Evolutionary conservation across 192 early-diverging fungal species (phyloP), one percentile per base, ranked within the genome.

Genomic region (Glomus cerebriforme): DNA sequence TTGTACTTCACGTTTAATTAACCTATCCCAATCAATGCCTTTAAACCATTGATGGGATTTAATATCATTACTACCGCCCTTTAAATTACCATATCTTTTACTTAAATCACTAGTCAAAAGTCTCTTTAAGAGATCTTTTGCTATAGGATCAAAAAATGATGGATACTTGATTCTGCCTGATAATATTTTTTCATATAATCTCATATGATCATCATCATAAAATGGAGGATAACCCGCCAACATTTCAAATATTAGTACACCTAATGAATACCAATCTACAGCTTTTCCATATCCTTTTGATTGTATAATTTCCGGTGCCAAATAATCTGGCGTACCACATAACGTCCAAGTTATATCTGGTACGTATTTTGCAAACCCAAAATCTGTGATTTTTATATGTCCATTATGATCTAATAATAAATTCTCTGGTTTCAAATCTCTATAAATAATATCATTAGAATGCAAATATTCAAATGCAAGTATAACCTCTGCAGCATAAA

Each of bases 191-290:
- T 96, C 96, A 80, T 97, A 98, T 69, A 98, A 80, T 73, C 93
- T 92, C 83, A 95, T 92, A 81, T 95, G 96, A 82, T 96, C 95
- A 74, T 98, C 96, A 86, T 97, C 96, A 80, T 94, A 95, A 87
- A 98, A 98, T 54, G 96, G 96, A 67, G 96, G 96, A 80, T 95
- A 92, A 63, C 96, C 96, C 8, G 96, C 96, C 34, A 96, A 87
- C 96, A 98, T 98, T 86, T 96, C 95, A 81, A 95, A 96, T 67
- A 98, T 95, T 60, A 98, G 81, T 65, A 98, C 90, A 39, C 96
- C 96, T 79, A 98, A 90, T 60, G 95, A 93, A 90, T 94, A 98
- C 96, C 96, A 98, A 86, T 98, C 96, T 0, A 96, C 96, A 8
- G 96, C 94, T 72, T 92, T 92, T 22, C 95, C 94, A 84, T 96